A percentile compares a stretch with the other conserved stretches of the same genome.
Conservation (phyloP, 2,329 filamentous ascomycete genomes). For the Neonectria sp. region DNA sequence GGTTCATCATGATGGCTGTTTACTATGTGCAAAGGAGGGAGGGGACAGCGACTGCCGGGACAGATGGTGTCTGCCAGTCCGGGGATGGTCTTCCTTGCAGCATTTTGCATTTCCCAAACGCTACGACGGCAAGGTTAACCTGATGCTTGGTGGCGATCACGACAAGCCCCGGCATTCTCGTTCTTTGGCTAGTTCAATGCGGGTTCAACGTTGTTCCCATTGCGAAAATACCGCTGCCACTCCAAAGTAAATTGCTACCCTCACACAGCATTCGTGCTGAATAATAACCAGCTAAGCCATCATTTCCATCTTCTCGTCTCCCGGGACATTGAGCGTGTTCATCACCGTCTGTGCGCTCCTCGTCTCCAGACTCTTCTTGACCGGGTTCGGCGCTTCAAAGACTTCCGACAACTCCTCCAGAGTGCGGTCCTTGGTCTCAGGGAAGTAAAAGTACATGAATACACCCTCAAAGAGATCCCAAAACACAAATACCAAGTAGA, state of each 20-base stretch:
- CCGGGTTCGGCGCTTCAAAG: constrained; percentile 62
- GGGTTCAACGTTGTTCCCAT: background rate
- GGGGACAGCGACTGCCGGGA: background rate
- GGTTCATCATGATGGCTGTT: background rate
- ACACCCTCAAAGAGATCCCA: constrained; percentile 61
- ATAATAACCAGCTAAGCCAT: constrained; percentile 11
- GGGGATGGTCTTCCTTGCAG: background rate
- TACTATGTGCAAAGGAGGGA: too few relatives aligned
- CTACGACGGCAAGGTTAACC: background rate
- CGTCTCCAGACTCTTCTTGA: constrained; percentile 61
- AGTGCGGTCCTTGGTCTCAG: constrained; percentile 63
- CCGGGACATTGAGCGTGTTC: constrained; percentile 54
- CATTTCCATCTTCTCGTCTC: constrained; percentile 46
- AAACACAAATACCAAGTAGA: constrained; percentile 62
- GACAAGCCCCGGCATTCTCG: background rate
- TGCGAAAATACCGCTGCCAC: background rate
- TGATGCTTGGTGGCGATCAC: constrained; percentile 1
- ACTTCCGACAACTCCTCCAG: constrained; percentile 70
- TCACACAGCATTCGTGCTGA: background rate
- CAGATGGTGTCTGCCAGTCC: background rate
- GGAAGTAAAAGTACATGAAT: constrained; percentile 66
- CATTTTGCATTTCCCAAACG: background rate
- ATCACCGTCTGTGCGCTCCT: constrained; percentile 60
- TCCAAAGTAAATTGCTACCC: too few relatives aligned
- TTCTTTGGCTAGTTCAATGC: background rate